Base-by-base conservation (phyloP, 306 rosid species). In the Prosopis cineraria region DNA sequence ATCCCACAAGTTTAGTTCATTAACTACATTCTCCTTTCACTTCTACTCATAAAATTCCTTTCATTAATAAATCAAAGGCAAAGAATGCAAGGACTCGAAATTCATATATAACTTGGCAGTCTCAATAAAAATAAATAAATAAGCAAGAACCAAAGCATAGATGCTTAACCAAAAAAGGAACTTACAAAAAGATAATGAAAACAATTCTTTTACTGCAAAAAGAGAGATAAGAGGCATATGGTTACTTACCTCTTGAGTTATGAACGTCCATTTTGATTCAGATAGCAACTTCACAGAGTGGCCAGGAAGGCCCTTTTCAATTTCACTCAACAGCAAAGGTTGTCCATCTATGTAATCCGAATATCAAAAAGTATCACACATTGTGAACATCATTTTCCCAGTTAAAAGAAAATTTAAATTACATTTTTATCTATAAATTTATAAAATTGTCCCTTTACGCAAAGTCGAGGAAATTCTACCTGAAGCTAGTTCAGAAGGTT, bases 191-290 rank as follows among this genome's bases (percentile, higher is more conserved):
- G 67, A 33, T 43, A 40, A 37, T 25, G 6, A 64, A 47, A 65
- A 68, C 40, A 41, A 29, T 11, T 20, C 50, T n/a, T n/a, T n/a
- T n/a, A n/a, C n/a, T n/a, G n/a, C n/a, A n/a, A 33, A 53, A 65
- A 22, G 53, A 22, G 44, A 43, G 30, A 56, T 29, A 56, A 30
- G 4, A 72, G 22, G 47, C 72, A 70, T 72, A 71, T 33, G 40
- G 65, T 58, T 33, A 29, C 59, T 77, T 80, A 92, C 97, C 89
- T 94, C 97, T 6, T 81, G 93, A 58, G 97, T 92, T 52, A 92
- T 84, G 78, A 92, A 94, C 60, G 94, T 90, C 98, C 97, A 94
- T 83, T 92, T 92, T 19, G 97, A 88, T 85, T 87, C 94, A 78
- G 84, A 80, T 13, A 70, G 83, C 47, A 84, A 70, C 78, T 89